phyloP scores from a whole-genome alignment of 1,139 yeast species.

The Geotrichum cucujoidarum region DNA sequence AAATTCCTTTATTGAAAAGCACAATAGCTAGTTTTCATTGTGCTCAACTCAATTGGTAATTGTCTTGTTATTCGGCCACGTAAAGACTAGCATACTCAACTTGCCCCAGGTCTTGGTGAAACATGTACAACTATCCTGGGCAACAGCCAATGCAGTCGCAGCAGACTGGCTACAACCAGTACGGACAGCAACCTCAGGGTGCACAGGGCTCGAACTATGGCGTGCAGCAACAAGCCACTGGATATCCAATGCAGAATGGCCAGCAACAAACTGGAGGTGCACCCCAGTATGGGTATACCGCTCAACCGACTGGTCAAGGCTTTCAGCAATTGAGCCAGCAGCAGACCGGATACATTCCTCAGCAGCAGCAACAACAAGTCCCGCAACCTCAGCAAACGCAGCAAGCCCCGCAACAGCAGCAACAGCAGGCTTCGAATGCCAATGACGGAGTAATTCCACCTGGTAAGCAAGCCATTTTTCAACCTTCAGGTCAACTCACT shows the following conservation, averaged over 20 bases:
- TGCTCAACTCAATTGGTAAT: too few species aligned
- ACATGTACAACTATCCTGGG: conserved; percentile 17
- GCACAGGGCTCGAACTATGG: conserved; percentile 13
- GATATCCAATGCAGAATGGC: conserved; percentile 2
- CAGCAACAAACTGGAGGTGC: conserved; percentile 12
- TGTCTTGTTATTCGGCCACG: not conserved
- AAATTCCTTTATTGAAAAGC: too few species aligned
- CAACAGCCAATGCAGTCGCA: conserved; percentile 25
- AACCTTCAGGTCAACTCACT: not conserved
- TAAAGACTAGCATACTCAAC: too few species aligned
- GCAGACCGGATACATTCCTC: not conserved
- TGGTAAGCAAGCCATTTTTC: not conserved
- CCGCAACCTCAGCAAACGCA: conserved; percentile 17
- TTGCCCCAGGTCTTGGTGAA: too few species aligned
- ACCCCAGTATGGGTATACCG: conserved; percentile 6
- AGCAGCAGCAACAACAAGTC: conserved; percentile 13
- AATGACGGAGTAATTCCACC: not conserved
- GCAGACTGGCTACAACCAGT: conserved; percentile 19
- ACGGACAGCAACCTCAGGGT: not conserved
- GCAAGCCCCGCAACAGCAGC: conserved; percentile 17
- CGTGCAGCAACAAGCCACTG: conserved; percentile 12
- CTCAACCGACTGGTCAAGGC: conserved; percentile 28
- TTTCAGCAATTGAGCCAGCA: conserved; percentile 17
- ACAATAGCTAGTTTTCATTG: too few species aligned
- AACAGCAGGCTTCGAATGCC: conserved; percentile 29